phyloP scores from a whole-genome alignment of 1,284 basidiomycete species.

The Sporisorium scitamineum region DNA sequence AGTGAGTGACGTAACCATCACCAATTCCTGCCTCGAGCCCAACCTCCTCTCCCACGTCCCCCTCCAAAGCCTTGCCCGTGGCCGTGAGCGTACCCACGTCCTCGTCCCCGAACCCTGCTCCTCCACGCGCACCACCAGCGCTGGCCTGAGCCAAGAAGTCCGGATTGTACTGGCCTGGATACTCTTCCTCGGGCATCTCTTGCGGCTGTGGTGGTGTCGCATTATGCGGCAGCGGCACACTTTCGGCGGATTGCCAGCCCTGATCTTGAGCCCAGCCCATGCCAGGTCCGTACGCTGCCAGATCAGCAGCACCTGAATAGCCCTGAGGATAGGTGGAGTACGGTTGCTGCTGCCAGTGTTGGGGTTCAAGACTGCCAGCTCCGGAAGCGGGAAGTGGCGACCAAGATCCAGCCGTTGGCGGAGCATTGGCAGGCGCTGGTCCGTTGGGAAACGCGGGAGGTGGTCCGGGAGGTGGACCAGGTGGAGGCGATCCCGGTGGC shows the following conservation, averaged over 20 bases:
- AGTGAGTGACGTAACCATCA: not conserved
- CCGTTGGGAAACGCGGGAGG: conserved; percentile 18
- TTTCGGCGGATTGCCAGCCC: conserved; percentile 7
- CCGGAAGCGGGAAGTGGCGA: conserved; percentile 17
- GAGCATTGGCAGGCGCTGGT: not conserved
- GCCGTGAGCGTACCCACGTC: conserved; percentile 8
- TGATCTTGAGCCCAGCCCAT: conserved; percentile 14
- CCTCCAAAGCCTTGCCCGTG: not conserved
- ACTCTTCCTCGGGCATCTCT: conserved; percentile 48
- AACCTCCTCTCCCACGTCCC: conserved; percentile 18
- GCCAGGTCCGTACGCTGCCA: not conserved
- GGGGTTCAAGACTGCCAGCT: conserved; percentile 1
- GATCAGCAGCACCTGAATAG: conserved; percentile 1
- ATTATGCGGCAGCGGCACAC: not conserved
- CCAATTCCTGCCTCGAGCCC: conserved; percentile 27
- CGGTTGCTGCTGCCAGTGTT: conserved; percentile 17
- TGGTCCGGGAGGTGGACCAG: conserved; percentile 36
- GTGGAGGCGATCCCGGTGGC: conserved; percentile 22
- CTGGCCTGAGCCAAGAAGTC: conserved; percentile 35
- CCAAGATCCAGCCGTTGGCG: conserved; percentile 23
- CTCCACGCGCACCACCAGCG: conserved; percentile 10
- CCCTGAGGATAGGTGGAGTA: conserved; percentile 12
- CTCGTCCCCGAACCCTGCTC: conserved; percentile 13
- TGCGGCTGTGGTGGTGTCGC: conserved; percentile 14
- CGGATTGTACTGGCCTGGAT: conserved; percentile 49